These are phyloP conservation scores for Podila epicladia DNA, from an alignment of 192 early-diverging fungal species.

Conservation along the genomic window DNA sequence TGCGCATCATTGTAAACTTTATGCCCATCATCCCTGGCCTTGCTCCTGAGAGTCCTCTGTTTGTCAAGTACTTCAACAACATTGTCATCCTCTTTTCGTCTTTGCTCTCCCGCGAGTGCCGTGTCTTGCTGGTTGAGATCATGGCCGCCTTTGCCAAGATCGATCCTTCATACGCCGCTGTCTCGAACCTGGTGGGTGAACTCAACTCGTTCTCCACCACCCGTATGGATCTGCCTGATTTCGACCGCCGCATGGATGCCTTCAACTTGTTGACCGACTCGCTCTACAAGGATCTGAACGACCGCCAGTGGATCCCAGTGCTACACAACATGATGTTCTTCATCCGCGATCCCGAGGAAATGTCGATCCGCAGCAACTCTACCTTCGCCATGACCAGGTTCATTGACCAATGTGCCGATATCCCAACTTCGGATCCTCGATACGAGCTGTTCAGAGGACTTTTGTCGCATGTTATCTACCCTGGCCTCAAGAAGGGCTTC, in stretches of 20 bases:
- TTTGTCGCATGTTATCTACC: slow-evolving; percentile 72
- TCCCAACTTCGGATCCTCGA: slow-evolving; percentile 22
- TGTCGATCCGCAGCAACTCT: slow-evolving; percentile 87
- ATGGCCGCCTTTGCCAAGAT: slow-evolving; percentile 73
- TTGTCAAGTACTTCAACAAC: slow-evolving; percentile 69
- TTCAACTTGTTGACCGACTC: slow-evolving; percentile 78
- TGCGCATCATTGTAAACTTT: slow-evolving; percentile 82
- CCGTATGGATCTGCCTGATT: slow-evolving; percentile 90
- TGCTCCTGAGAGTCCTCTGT: slow-evolving; percentile 43
- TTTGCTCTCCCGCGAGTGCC: slow-evolving; percentile 68
- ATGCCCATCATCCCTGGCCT: slow-evolving; percentile 76
- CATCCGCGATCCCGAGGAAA: slow-evolving; percentile 86
- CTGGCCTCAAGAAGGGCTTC: slow-evolving; percentile 77
- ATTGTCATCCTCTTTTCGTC: slow-evolving; percentile 78
- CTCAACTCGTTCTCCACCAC: slow-evolving; percentile 81
- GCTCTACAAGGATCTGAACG: slow-evolving; percentile 70
- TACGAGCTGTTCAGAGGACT: slow-evolving; percentile 56
- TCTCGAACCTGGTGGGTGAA: slow-evolving; percentile 70
- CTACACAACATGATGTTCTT: slow-evolving; percentile 88
- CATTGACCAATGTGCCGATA: slow-evolving; percentile 61
- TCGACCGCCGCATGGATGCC: slow-evolving; percentile 81
- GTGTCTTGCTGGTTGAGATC: slow-evolving; percentile 69
- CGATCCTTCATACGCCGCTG: slow-evolving; percentile 58
- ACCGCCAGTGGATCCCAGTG: slow-evolving; percentile 87
- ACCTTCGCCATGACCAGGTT: slow-evolving; percentile 79